phyloP scores from a whole-genome alignment of 768 basidiomycete genomes.

The Tylopilus sp. region DNA sequence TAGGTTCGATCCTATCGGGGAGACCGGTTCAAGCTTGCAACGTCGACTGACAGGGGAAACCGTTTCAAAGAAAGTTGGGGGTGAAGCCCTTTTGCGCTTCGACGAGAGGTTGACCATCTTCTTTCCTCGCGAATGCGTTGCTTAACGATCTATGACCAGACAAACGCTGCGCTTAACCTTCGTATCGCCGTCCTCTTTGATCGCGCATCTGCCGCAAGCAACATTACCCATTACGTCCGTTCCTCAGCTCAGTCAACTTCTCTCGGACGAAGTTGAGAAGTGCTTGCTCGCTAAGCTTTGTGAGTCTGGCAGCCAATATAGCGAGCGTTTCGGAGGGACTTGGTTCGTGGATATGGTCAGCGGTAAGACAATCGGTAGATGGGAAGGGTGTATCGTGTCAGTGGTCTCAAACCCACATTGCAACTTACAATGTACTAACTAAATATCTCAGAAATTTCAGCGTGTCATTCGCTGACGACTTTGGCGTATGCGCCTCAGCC shows the following conservation, averaged over 20 bases:
- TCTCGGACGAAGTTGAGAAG: slow-evolving; percentile 74
- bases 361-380: slow-evolving; percentile 62
- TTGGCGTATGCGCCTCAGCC: slow-evolving; percentile 55
- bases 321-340: slow-evolving; percentile 48
- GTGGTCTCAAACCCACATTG: slow-evolving; percentile 27
- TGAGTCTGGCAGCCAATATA: slow-evolving; percentile 56
- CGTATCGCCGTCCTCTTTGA: slow-evolving; percentile 68
- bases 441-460: slow-evolving; percentile 55
- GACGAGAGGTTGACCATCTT: slow-evolving; percentile 52
- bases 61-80: slow-evolving; percentile 48
- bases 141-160: slow-evolving; percentile 35
- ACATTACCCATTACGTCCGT: slow-evolving; percentile 72
- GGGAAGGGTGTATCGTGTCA: slow-evolving; percentile 77
- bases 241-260: slow-evolving; percentile 69
- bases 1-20: slow-evolving; percentile 62
- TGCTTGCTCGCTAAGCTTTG: slow-evolving; percentile 69
- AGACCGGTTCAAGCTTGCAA: slow-evolving; percentile 59
- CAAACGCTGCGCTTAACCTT: slow-evolving; percentile 76
- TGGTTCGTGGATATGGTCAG: slow-evolving; percentile 79
- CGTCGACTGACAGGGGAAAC: slow-evolving; percentile 41
- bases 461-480: slow-evolving; percentile 49
- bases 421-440: slow-evolving; percentile 6
- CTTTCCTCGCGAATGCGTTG: background rate
- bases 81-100: slow-evolving; percentile 71
- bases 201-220: slow-evolving; percentile 78